A percentile compares a stretch with the other conserved stretches of the same genome.
Conservation (phyloP, 2,329 filamentous ascomycete genomes). For the Chrysosporium keratinophilum region DNA sequence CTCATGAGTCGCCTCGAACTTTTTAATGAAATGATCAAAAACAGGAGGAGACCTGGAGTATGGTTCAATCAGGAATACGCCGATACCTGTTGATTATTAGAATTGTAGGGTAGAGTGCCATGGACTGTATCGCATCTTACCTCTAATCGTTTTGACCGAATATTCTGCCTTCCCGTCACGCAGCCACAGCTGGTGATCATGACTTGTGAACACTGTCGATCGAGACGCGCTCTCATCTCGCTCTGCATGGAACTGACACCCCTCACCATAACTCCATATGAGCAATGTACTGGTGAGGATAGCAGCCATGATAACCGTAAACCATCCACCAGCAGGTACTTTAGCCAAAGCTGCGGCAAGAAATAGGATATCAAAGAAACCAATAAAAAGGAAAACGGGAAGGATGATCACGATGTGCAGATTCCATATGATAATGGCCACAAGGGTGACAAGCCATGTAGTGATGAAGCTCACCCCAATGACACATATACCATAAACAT, state of each 20-base stretch:
- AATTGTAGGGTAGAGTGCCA: neutral
- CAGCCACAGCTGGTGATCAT: conserved; percentile 12
- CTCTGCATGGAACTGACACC: conserved; percentile 65
- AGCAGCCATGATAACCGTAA: conserved; percentile 56
- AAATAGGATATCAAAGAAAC: conserved; percentile 58
- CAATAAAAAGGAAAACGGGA: conserved; percentile 53
- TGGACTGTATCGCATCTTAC: neutral
- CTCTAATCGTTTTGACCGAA: conserved; percentile 16
- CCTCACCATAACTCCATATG: conserved; percentile 70
- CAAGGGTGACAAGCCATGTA: conserved; percentile 62
- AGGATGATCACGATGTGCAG: conserved; percentile 51
- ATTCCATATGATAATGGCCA: conserved; percentile 63
- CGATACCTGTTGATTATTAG: conserved; percentile 45
- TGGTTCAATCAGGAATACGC: conserved; percentile 70
- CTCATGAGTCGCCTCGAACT: conserved; percentile 57
- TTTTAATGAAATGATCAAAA: conserved; percentile 62
- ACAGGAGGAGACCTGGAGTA: conserved; percentile 55
- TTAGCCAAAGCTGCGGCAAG: conserved; percentile 61
- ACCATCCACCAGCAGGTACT: conserved; percentile 67
- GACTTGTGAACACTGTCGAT: conserved; percentile 17
- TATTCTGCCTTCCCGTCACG: conserved; percentile 13
- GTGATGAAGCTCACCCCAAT: conserved; percentile 71
- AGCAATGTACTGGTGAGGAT: conserved; percentile 57
- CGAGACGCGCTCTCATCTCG: conserved; percentile 46
- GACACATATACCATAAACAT: conserved; percentile 70